phyloP scores from a whole-genome alignment of 139 green algal species.

The Chlorella sp. region DNA sequence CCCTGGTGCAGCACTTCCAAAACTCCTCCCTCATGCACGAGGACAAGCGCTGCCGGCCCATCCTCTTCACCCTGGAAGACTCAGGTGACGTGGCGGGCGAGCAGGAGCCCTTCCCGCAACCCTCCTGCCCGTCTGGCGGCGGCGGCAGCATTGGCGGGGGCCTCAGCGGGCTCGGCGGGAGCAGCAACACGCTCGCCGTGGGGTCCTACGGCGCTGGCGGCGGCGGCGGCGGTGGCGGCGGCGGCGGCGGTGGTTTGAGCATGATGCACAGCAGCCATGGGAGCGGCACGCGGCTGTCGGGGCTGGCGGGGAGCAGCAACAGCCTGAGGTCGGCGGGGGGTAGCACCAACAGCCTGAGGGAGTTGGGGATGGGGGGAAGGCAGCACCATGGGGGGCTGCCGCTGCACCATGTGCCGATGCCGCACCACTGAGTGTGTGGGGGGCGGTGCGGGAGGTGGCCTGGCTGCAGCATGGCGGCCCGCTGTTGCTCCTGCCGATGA shows the following conservation, averaged over 20 bases:
- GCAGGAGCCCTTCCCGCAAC: constrained; percentile 47
- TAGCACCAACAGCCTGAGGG: neutral
- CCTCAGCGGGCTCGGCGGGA: neutral
- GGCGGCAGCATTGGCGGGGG: neutral
- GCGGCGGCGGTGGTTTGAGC: neutral
- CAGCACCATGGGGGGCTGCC: too few relatives aligned
- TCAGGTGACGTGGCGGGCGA: constrained; percentile 28
- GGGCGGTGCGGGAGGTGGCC: too few relatives aligned
- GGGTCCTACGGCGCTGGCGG: too few relatives aligned
- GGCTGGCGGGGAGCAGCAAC: constrained; percentile 1
- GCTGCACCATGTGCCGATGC: too few relatives aligned
- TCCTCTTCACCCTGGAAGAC: constrained; percentile 76
- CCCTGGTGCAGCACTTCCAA: constrained; percentile 91
- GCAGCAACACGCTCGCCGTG: neutral
- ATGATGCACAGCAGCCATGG: neutral
- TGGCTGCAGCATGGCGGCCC: too few relatives aligned
- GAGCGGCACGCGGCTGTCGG: constrained; percentile 2
- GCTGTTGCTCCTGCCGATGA: too few relatives aligned
- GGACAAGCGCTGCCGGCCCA: constrained; percentile 95
- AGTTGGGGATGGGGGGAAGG: too few relatives aligned
- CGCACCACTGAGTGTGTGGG: too few relatives aligned
- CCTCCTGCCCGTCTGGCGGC: neutral
- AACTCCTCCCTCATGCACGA: constrained; percentile 97
- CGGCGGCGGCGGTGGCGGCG: too few relatives aligned
- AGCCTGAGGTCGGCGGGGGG: neutral